Evolutionary conservation across 805 yeast species (phyloP).

Genomic region (Blastobotrys peoriensis): DNA sequence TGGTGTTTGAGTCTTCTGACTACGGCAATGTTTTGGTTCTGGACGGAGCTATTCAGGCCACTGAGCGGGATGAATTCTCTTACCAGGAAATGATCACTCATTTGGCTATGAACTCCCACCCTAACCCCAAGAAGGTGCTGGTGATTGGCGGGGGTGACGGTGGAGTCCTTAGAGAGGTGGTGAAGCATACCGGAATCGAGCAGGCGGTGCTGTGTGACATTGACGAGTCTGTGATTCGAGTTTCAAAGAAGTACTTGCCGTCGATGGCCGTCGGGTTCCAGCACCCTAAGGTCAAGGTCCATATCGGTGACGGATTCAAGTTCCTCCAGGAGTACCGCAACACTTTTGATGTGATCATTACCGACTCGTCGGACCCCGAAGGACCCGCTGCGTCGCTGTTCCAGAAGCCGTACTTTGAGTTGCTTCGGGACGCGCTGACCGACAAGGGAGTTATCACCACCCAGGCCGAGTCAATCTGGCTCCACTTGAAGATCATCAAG

Average conservation of each 20-base stretch:
- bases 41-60: conserved; percentile 86
- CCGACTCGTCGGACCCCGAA: conserved; percentile 92
- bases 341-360: conserved; percentile 75
- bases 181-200: conserved; percentile 61
- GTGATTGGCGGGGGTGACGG: conserved; percentile 98
- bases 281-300: conserved; percentile 60
- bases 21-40: conserved; percentile 86
- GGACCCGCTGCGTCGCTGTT: conserved; percentile 92
- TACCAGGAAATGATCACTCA: conserved; percentile 91
- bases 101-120: conserved; percentile 72
- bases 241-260: conserved; percentile 68
- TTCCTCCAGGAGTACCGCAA: conserved; percentile 46
- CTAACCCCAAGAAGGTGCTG: conserved; percentile 64
- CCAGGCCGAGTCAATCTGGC: conserved; percentile 91
- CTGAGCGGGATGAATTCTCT: conserved; percentile 89
- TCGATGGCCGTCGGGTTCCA: conserved; percentile 61
- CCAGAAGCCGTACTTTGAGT: conserved; percentile 66
- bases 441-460: conserved; percentile 66
- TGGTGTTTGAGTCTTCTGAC: conserved; percentile 65
- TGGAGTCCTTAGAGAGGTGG: conserved; percentile 83
- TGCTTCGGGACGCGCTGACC: conserved; percentile 57
- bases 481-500: conserved; percentile 78
- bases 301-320: conserved; percentile 79
- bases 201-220: conserved; percentile 78
- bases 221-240: conserved; percentile 72